Base-by-base conservation (phyloP, 2,329 filamentous ascomycete species). In the Davidsoniella neocaledoniae region DNA sequence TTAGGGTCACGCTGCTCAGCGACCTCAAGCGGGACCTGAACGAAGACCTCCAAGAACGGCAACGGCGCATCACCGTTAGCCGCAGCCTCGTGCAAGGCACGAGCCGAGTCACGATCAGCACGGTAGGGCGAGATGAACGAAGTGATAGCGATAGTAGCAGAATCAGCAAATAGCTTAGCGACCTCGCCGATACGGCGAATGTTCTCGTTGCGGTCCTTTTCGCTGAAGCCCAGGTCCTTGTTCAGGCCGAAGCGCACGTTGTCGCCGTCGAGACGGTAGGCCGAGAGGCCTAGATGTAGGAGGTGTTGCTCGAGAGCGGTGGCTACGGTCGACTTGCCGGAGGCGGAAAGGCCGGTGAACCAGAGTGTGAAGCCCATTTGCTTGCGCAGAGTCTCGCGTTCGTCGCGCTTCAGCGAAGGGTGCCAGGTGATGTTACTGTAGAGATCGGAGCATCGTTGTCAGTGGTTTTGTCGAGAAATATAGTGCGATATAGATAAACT, bases 171-270 rank as follows among this genome's bases (percentile, higher is more conserved):
- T 56, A 98, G 79, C 68, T 94, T 94, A 54, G 91, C 87, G 40
- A 96, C 88, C 73, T 98, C 90, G 49, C 85, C 86, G 61, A 98
- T 95, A 56, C 91, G 81, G 54, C 91, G 80, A 63, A 98, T 98
- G 71, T 98, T 98, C 74, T 98, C 91, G 63, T 90, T 93, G 58
- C 91, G 80, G 71, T 95, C 88, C 62, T 79, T 78, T 63, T 94
- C 90, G 56, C 79, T 83, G 72, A 96, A 98, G 14, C 90, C 90
- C 9, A 98, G 76, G 70, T 96, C 90, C 68, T 93, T 94, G 78
- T 96, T 98, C 57, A 98, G 75, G 14, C 91, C 91, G 70, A 96
- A 95, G 54, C 91, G 90, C 57, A 98, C 83, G 68, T 98, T 98
- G 76, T 98, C 91, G 61, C 90, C 91, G 67, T 98, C 91, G 26